Base-by-base conservation (phyloP, 306 rosid species). In the Fragaria iinumae region DNA sequence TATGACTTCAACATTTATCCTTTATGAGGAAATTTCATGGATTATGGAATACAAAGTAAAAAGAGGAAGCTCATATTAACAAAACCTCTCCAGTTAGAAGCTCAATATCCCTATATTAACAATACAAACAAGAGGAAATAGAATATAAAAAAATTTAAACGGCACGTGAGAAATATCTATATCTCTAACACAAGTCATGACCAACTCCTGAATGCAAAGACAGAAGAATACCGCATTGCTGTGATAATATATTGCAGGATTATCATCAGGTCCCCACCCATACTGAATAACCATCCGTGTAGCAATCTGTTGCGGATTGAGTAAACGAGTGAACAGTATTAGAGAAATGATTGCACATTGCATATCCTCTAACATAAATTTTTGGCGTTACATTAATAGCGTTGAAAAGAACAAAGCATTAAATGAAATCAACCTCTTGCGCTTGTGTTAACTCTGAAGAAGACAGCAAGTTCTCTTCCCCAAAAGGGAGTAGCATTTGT, bases 181-280 rank as follows among this genome's bases (percentile, higher is more conserved):
- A 41, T 21, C 49, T 67, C 45, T 67, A 76, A 17, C 45, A 25
- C 66, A 71, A 64, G 41, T 59, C 23, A 76, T 70, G 57, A 44
- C 49, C 73, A 57, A 60, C 45, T 75, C 82, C 56, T 21, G 21
- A 83, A 69, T 43, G 36, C 63, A 75, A 74, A 84, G 81, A 81
- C 67, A 87, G 76, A 81, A 70, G 80, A 73, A 83, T 95, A 95
- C 97, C 92, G 97, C 92, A 86, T 88, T 88, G 70, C 64, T 86
- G 53, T 77, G 83, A 88, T 91, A 87, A 85, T 95, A 95, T 71
- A 95, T 86, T 78, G 98, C 97, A 73, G 98, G 96, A 88, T 88
- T 92, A 83, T 95, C 97, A 90, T 95, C 97, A 64, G 97, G 98
- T 49, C 97, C 98, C 98, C 98, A 95, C 4, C 98, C 98, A 86